Base-by-base conservation (phyloP, 208 protist genomes). In the Trypanosomatidae sp. region DNA sequence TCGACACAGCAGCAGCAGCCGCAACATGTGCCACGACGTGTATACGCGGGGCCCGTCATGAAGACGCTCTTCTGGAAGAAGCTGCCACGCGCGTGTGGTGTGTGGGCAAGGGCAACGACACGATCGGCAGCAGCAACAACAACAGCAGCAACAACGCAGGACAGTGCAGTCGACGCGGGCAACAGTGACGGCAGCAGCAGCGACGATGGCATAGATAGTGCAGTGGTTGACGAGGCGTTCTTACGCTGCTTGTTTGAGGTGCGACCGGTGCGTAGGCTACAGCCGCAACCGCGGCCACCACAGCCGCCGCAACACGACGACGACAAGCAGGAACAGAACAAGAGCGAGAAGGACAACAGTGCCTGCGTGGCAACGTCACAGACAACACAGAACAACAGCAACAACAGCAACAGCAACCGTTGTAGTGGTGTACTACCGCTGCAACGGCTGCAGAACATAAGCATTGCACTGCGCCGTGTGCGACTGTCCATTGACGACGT, bases 51-150 rank as follows among this genome's bases (percentile, higher is more conserved):
- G 2, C 74, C 80, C 0, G 70, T 71, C 25, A 43, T 89, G 26
- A 89, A 89, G 48, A 72, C 74, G 2, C 56, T 89, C 44, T 89
- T 89, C 40, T 89, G 80, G 80, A 85, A 83, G 47, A 84, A 84
- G 42, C 35, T 84, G 2, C 32, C 61, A 0, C 66, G 68, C 37
- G 35, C 71, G 26, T 71, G 63, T 28, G 79, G 79, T 13, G 51
- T 88, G 25, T 88, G 79, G 78, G 53, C 58, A 7, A 55, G 59
- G 25, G 8, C 37, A 22, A n/a, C n/a, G 30, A 35, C n/a, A 35
- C 30, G n/a, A 35, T 35, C n/a, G 66, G 78, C 41, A 8, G 15
- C 26, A 27, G 52, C 13, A 48, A 58, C 30, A 45, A 27, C 28
- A 25, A 11, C 22, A 15, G 33, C 2, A 39, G 11, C n/a, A 35